These are phyloP conservation scores for Glycine latifolia DNA, from an alignment of 306 rosid species.

Conservation along the genomic window DNA sequence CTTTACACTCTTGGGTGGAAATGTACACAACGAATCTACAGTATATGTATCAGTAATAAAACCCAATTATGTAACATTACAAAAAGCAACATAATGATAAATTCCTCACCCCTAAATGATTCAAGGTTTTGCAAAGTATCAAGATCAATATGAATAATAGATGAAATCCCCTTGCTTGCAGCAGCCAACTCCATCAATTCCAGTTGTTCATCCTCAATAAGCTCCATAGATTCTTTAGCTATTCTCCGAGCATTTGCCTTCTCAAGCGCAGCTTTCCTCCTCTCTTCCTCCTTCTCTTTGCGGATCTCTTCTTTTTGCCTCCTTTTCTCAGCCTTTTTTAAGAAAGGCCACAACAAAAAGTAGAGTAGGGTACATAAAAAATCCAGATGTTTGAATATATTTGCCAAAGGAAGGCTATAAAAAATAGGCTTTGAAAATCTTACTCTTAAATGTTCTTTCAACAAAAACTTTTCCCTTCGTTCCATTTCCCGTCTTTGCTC, in stretches of 20 bases:
- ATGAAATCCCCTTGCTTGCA: constrained; percentile 82
- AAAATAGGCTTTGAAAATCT: constrained; percentile 43
- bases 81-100: constrained; percentile 12
- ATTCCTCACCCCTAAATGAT: constrained; percentile 72
- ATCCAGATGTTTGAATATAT: constrained; percentile 39
- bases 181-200: constrained; percentile 98
- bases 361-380: constrained; percentile 36
- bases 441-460: constrained; percentile 80
- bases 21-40: constrained; percentile 71
- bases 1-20: constrained; percentile 82
- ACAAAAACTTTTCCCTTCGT: constrained; percentile 88
- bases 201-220: constrained; percentile 96
- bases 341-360: constrained; percentile 38
- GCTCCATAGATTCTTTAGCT: constrained; percentile 98
- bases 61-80: constrained; percentile 22
- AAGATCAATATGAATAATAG: constrained; percentile 84
- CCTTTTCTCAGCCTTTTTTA: constrained; percentile 83
- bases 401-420: constrained; percentile 24
- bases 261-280: constrained; percentile 94
- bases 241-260: constrained; percentile 95
- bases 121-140: constrained; percentile 91
- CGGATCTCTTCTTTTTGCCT: constrained; percentile 93
- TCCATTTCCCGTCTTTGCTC: constrained; percentile 90
- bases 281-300: constrained; percentile 86
- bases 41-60: constrained; percentile 43